Percentiles rank a stretch among this genome's conserved stretches.
phyloP scores from a whole-genome alignment of 2,329 filamentous ascomycete species.

The Penicillium sp. region DNA sequence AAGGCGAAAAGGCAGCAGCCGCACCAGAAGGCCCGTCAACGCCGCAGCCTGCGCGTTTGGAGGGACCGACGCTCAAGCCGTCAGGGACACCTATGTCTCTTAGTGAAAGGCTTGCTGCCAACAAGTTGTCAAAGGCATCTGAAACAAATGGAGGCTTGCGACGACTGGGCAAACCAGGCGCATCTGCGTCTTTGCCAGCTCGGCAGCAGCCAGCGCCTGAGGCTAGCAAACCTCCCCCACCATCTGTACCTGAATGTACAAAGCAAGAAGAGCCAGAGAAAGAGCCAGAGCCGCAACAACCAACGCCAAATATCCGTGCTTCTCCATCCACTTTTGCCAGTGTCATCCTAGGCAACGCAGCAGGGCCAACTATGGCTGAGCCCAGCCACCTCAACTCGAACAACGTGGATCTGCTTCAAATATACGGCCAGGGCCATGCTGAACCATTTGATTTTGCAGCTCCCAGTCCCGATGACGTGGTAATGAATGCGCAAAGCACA shows the following conservation, averaged over 20 bases:
- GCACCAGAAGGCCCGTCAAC: conserved; percentile 14
- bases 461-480: conserved; percentile 90
- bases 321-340: conserved; percentile 59
- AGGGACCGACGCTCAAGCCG: conserved; percentile 25
- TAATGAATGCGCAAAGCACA: conserved; percentile 77
- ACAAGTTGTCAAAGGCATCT: conserved; percentile 35
- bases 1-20: conserved; percentile 62
- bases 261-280: conserved; percentile 14
- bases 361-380: conserved; percentile 36
- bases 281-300: conserved; percentile 25
- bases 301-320: conserved; percentile 47
- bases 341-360: conserved; percentile 46
- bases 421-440: conserved; percentile 50
- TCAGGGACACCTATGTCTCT: conserved; percentile 42
- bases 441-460: conserved; percentile 70
- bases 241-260: conserved; percentile 9
- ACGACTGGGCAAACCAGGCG: conserved; percentile 28
- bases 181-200: conserved; percentile 23
- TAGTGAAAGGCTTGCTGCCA: conserved; percentile 46
- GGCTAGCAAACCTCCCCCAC: conserved; percentile 15
- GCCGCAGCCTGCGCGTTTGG: conserved; percentile 18
- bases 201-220: conserved; percentile 32
- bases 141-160: conserved; percentile 34
- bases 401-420: conserved; percentile 43
- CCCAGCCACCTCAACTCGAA: conserved; percentile 43